These are phyloP conservation scores for Geranomyces variabilis DNA, from an alignment of 192 early-diverging fungal genomes.

Conservation along the genomic window DNA sequence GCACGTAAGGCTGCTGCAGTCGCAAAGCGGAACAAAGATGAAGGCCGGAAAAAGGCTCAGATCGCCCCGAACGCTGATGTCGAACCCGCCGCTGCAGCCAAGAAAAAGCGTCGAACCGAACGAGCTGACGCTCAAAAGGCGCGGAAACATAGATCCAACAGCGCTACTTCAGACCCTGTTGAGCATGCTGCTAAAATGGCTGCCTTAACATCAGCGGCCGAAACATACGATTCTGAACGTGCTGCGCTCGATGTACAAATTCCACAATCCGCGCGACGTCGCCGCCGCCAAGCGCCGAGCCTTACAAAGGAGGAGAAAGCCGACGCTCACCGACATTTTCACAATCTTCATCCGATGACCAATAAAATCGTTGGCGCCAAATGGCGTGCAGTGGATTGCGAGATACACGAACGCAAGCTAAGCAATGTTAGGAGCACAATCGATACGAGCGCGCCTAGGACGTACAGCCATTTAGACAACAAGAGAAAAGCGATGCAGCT, in stretches of 20 bases:
- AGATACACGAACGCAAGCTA: conserved; percentile 39
- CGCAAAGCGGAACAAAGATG: background rate
- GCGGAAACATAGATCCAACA: no score
- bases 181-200: conserved; percentile 2
- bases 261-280: background rate
- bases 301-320: background rate
- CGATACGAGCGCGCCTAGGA: conserved; percentile 46
- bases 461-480: conserved; percentile 45
- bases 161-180: no score
- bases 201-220: background rate
- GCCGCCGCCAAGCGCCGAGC: background rate
- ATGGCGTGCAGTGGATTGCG: conserved; percentile 43
- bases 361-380: conserved; percentile 46
- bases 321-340: conserved; percentile 44
- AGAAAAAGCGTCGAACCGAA: background rate
- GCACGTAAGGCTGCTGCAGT: background rate
- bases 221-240: background rate
- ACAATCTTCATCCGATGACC: conserved; percentile 43
- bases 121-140: background rate
- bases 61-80: background rate
- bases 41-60: background rate
- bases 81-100: background rate
- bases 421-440: conserved; percentile 35
- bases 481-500: conserved; percentile 50
- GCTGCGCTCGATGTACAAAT: background rate